These are phyloP conservation scores for Boeremia lycopersici DNA, from an alignment of 2,329 filamentous ascomycete species.

Conservation along the genomic window DNA sequence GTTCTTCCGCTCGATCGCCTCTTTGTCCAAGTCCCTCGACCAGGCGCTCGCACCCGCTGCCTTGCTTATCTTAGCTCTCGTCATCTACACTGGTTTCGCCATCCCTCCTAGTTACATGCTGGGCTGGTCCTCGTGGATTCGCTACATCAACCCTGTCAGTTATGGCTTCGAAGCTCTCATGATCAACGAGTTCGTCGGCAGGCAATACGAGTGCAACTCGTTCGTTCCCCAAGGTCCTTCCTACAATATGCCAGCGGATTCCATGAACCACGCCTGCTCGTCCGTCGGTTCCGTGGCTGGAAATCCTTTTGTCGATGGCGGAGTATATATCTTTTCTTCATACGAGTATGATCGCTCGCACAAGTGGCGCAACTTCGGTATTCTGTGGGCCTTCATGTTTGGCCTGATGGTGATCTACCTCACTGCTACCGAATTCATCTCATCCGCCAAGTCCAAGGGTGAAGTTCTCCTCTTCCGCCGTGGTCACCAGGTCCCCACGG, in stretches of 20 bases:
- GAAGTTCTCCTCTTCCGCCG: slow-evolving; percentile 58
- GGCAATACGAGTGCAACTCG: slow-evolving; percentile 60
- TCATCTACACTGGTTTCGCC: slow-evolving; percentile 72
- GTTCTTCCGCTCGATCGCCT: slow-evolving; percentile 83
- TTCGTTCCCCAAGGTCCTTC: slow-evolving; percentile 52
- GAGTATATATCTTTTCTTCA: slow-evolving; percentile 43
- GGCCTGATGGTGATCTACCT: slow-evolving; percentile 52
- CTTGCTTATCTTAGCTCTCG: slow-evolving; percentile 66
- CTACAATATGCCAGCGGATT: slow-evolving; percentile 46
- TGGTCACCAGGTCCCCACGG: slow-evolving; percentile 58
- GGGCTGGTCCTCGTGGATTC: slow-evolving; percentile 82
- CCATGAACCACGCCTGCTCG: slow-evolving; percentile 45
- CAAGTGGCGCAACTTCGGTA: slow-evolving; percentile 57
- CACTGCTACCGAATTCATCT: slow-evolving; percentile 53
- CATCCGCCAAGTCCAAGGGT: slow-evolving; percentile 58
- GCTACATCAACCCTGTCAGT: slow-evolving; percentile 77
- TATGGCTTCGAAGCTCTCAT: slow-evolving; percentile 83
- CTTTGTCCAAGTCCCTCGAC: slow-evolving; percentile 69
- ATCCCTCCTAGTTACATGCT: slow-evolving; percentile 69
- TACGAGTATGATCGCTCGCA: slow-evolving; percentile 45
- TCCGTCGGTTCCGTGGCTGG: slow-evolving; percentile 52
- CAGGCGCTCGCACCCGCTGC: slow-evolving; percentile 63
- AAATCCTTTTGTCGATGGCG: slow-evolving; percentile 46
- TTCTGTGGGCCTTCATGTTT: slow-evolving; percentile 54
- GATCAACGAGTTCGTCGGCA: slow-evolving; percentile 78